These are phyloP conservation scores for Lepidium africanum DNA, from an alignment of 345 rosid species.

Conservation along the genomic window DNA sequence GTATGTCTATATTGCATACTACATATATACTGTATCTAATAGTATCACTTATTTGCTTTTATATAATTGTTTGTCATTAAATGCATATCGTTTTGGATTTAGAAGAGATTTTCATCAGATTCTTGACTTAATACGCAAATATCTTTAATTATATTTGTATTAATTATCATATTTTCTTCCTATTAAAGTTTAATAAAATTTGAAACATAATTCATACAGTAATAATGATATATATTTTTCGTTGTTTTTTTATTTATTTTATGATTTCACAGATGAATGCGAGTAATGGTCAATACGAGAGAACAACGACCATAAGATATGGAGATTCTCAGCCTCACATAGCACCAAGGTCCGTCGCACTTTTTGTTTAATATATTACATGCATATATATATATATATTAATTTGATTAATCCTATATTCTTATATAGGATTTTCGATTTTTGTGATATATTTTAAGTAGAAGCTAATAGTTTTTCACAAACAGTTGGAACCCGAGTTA, in stretches of 20 bases:
- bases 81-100: slow-evolving; percentile 16
- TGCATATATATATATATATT: not conserved
- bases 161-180: not conserved
- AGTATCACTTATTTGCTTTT: not conserved
- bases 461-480: not conserved
- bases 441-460: not conserved
- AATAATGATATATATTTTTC: not conserved
- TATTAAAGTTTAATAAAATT: not conserved
- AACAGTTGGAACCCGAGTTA: slow-evolving; percentile 62
- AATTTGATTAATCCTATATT: not conserved
- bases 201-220: not conserved
- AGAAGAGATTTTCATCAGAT: slow-evolving; percentile 1
- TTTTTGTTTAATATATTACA: not conserved
- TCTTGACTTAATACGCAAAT: not conserved
- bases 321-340: slow-evolving; percentile 48
- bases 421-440: not conserved
- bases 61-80: not conserved
- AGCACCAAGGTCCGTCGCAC: slow-evolving; percentile 41
- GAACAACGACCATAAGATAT: slow-evolving; percentile 49
- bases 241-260: not conserved
- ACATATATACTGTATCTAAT: not conserved
- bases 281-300: slow-evolving; percentile 46
- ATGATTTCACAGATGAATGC: slow-evolving; percentile 51
- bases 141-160: not conserved
- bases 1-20: slow-evolving; percentile 32